phyloP scores from a whole-genome alignment of 108 stramenopile genomes.

The Fragilariopsis cylindrus region DNA sequence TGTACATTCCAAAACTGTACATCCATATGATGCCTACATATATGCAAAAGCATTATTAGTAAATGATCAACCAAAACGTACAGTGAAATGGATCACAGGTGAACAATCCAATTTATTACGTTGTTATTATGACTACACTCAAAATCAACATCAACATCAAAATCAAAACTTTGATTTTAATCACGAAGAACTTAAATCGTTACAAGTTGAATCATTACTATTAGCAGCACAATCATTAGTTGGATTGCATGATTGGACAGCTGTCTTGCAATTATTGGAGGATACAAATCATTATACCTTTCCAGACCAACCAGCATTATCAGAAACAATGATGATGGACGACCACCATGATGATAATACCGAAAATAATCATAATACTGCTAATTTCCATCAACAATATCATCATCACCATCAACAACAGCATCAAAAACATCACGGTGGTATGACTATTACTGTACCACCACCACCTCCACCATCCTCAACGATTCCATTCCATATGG shows the following conservation, averaged over 20 bases:
- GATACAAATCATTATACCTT: conserved; percentile 32
- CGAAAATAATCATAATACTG: background rate
- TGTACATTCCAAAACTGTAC: conserved; percentile 56
- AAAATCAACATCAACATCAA: background rate
- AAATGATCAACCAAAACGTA: conserved; percentile 50
- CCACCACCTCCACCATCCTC: conserved; percentile 11
- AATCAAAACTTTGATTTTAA: background rate
- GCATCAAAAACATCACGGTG: background rate
- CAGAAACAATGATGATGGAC: background rate
- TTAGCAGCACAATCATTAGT: conserved; percentile 48
- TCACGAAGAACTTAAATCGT: background rate
- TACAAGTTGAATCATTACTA: conserved; percentile 33
- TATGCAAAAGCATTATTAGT: conserved; percentile 52
- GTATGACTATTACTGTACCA: background rate
- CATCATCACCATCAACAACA: background rate
- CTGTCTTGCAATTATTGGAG: conserved; percentile 43
- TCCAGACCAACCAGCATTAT: background rate
- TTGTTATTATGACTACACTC: too few relatives aligned
- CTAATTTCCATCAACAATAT: background rate
- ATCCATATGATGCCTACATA: conserved; percentile 60
- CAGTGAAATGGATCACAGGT: conserved; percentile 49
- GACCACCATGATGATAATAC: conserved; percentile 10
- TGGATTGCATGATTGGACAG: conserved; percentile 43
- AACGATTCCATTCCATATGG: conserved; percentile 1
- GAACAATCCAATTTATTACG: background rate